These are phyloP conservation scores for Trichoderma reesei DNA, from an alignment of 495 filamentous ascomycete genomes.

Conservation along the genomic window DNA sequence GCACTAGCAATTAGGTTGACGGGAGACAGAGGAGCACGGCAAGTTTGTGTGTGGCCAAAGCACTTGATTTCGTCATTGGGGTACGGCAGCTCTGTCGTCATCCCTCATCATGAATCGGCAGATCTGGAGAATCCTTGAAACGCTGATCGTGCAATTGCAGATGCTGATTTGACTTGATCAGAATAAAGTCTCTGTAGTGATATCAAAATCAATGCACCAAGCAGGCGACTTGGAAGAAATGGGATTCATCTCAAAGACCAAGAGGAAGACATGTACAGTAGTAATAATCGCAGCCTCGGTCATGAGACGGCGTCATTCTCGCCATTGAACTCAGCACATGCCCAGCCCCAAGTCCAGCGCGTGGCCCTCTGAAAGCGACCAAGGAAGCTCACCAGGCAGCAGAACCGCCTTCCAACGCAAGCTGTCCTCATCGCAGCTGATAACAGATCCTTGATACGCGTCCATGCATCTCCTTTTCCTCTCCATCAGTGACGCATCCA, in stretches of 20 bases:
- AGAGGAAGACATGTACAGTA: too few relatives aligned
- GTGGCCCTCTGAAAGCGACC: too few relatives aligned
- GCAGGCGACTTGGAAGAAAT: too few relatives aligned
- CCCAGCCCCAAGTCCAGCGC: too few relatives aligned
- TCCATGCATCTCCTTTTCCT: not conserved
- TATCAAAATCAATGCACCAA: not conserved
- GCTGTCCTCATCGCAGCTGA: not conserved
- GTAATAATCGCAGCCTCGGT: too few relatives aligned
- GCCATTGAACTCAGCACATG: too few relatives aligned
- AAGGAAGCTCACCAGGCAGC: not conserved
- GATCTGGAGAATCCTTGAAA: not conserved
- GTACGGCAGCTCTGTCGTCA: not conserved
- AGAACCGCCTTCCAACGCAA: not conserved
- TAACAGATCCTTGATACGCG: not conserved
- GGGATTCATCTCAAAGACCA: too few relatives aligned
- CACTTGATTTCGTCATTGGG: not conserved
- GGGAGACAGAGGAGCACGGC: too few relatives aligned
- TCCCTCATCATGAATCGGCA: conserved; percentile 4
- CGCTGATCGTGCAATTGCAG: not conserved
- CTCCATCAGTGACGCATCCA: conserved; percentile 1
- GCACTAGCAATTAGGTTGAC: too few relatives aligned
- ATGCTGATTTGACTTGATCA: not conserved
- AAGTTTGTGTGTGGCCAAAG: too few relatives aligned
- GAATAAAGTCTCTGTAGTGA: too few relatives aligned
- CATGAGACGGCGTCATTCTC: too few relatives aligned